phyloP scores from a whole-genome alignment of 768 basidiomycete genomes.

The Mycena rosella region DNA sequence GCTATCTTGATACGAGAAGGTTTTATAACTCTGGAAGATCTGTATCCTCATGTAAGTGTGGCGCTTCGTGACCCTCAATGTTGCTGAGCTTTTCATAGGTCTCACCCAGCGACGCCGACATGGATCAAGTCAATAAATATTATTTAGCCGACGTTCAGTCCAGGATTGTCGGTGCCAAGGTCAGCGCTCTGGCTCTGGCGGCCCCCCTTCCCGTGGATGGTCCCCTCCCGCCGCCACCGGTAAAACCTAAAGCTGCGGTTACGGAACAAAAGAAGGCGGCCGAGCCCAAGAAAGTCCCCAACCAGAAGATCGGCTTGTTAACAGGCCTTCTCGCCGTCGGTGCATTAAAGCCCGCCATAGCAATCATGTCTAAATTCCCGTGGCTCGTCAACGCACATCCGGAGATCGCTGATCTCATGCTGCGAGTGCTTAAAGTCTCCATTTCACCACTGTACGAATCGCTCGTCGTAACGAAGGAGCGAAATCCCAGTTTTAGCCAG shows the following conservation, averaged over 20 bases:
- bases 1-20: constrained; percentile 93
- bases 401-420: constrained; percentile 88
- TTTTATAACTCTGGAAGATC: constrained; percentile 86
- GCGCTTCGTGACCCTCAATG: constrained; percentile 42
- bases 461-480: constrained; percentile 66
- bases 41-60: constrained; percentile 86
- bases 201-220: constrained; percentile 74
- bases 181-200: constrained; percentile 87
- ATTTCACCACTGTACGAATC: constrained; percentile 76
- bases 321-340: constrained; percentile 89
- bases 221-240: constrained; percentile 72
- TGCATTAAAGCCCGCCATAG: constrained; percentile 80
- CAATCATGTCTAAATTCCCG: constrained; percentile 84
- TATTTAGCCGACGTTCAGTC: constrained; percentile 73
- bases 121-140: constrained; percentile 75
- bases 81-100: constrained; percentile 59
- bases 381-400: constrained; percentile 87
- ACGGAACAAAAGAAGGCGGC: constrained; percentile 47
- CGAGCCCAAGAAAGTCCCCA: constrained; percentile 57
- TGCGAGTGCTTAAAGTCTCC: constrained; percentile 80
- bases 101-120: constrained; percentile 79
- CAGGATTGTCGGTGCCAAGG: constrained; percentile 76
- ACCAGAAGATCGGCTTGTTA: constrained; percentile 87
- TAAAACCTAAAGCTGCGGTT: constrained; percentile 50
- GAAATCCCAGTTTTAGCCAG: constrained; percentile 70